These are phyloP conservation scores for Sporothrix dimorphospora DNA, from an alignment of 2,329 filamentous ascomycete species.

Conservation along the genomic window DNA sequence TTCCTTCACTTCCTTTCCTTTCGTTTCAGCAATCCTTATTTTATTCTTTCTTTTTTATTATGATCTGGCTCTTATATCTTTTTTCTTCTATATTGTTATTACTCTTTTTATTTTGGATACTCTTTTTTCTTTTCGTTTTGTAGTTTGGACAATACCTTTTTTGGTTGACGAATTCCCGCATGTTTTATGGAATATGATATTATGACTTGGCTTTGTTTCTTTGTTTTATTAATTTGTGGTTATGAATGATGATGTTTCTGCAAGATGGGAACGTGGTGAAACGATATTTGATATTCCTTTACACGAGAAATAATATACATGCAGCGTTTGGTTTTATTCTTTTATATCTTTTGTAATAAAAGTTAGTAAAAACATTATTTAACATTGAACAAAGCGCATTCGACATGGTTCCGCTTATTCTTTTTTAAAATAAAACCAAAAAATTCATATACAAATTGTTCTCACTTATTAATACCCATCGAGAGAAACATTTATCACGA, in stretches of 20 bases:
- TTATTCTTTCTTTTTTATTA: constrained; percentile 9
- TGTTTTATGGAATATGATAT: background rate
- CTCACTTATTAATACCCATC: background rate
- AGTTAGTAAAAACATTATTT: too few species aligned
- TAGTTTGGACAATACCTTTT: constrained; percentile 7
- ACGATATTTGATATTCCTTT: background rate
- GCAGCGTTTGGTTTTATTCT: background rate
- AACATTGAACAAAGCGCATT: too few species aligned
- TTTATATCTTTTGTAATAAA: too few species aligned
- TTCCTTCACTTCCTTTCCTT: background rate
- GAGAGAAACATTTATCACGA: background rate
- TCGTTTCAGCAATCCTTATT: background rate
- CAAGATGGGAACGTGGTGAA: background rate
- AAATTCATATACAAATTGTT: background rate
- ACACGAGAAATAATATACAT: background rate
- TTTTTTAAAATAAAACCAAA: background rate
- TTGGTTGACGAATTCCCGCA: background rate
- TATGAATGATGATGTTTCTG: background rate
- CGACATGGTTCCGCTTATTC: too few species aligned
- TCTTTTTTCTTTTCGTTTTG: background rate
- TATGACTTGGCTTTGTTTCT: background rate
- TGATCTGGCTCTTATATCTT: background rate
- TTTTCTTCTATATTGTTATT: background rate
- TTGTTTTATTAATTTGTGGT: background rate
- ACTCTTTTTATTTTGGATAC: background rate